Base-by-base conservation (phyloP, 2,329 filamentous ascomycete genomes). In the Xylariaceae sp. region DNA sequence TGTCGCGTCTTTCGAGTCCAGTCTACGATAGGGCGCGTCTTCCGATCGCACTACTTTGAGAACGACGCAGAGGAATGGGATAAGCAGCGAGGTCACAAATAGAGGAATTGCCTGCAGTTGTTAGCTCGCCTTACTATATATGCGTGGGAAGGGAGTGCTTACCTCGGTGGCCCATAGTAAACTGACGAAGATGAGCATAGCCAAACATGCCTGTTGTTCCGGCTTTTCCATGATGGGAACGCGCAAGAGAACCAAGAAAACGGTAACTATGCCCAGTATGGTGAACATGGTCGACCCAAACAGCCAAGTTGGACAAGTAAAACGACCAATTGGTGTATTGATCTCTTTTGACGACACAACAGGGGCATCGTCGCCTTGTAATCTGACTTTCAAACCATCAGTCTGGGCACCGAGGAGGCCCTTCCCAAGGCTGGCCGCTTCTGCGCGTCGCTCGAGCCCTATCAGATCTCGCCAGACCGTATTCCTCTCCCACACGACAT, bases 401-500 rank as follows among this genome's bases (percentile, higher is more conserved):
- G 85, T 84, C 29, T 89, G 89, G 23, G 85, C 83, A 4, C 93
- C 93, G 2, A 98, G 84, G 52, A 98, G 81, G 0, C 91, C 91
- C 63, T 90, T 87, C 19, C 95, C 95, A 63, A 99, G 83, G 66
- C 94, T 95, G 7, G 94, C 94, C 7, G 95, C 96, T 75, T 98
- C 94, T 1, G 92, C 92, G 71, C 96, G 93, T 19, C 95, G 85
- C 78, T 99, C 96, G 66, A 99, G 94, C 50, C 94, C 95, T 72
- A 99, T 99, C 86, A 99, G 95, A 68, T 99, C 95, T 76, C 96
- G 83, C 95, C 95, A 99, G 16, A 99, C 95, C 0, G 95, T 99
- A 71, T 99, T 99, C 55, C 95, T 86, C 74, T 99, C 96, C 96
- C 95, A 99, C 0, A 98, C 94, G 17, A 99, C 93, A 73, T 99